A percentile compares a stretch with the other conserved stretches of the same genome.
Evolutionary conservation across 2,329 filamentous ascomycete species (phyloP).

Genomic region (Hysterium pulicare): DNA sequence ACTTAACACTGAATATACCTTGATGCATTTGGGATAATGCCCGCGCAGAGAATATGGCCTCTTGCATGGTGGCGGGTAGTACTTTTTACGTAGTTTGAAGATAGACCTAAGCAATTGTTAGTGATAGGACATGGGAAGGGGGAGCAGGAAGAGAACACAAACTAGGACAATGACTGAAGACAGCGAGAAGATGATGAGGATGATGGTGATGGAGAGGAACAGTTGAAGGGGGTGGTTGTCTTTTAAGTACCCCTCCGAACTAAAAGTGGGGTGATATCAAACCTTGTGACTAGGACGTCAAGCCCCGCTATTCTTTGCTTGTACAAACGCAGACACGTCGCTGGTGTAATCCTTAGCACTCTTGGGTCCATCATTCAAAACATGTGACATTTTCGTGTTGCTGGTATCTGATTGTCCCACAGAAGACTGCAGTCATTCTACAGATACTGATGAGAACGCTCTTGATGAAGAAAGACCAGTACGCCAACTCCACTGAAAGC

Average conservation of each 20-base stretch:
- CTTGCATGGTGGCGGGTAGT: conserved; percentile 18
- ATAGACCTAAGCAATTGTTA: neutral
- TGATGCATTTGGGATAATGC: conserved; percentile 34
- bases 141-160: neutral
- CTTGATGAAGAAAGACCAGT: no score
- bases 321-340: no score
- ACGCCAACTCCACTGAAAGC: no score
- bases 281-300: no score
- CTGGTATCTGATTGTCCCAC: no score
- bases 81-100: conserved; percentile 6
- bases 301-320: no score
- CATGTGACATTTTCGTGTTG: no score
- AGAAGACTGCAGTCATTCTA: no score
- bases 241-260: neutral
- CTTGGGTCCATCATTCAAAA: no score
- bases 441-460: no score
- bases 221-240: neutral
- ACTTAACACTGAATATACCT: conserved; percentile 39
- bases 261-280: no score
- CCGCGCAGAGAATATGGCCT: conserved; percentile 29
- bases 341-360: no score
- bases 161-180: neutral
- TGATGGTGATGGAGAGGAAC: neutral
- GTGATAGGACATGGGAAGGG: neutral
- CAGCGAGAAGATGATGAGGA: neutral